Evolutionary conservation across 306 rosid species (phyloP).

Genomic region (Acacia melanoxylon): DNA sequence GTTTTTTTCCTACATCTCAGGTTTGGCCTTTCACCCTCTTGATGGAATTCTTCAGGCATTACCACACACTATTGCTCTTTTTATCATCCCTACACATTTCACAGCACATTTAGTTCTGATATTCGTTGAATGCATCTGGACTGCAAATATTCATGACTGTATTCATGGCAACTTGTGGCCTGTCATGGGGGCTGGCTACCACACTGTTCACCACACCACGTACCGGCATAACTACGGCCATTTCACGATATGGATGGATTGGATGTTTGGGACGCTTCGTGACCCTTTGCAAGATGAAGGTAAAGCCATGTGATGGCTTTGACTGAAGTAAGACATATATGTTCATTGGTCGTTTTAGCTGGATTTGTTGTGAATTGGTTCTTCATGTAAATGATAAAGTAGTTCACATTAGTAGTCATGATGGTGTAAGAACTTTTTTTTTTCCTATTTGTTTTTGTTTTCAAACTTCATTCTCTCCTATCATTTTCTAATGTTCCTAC

Average conservation of each 20-base stretch:
- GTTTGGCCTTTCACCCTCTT: constrained; percentile 93
- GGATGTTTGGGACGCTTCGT: constrained; percentile 93
- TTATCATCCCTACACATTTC: constrained; percentile 75
- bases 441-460: too few relatives aligned
- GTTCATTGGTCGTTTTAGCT: neutral
- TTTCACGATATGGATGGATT: constrained; percentile 90
- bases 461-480: neutral
- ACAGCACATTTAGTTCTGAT: constrained; percentile 63
- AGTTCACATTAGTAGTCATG: constrained; percentile 9
- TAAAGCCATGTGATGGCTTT: constrained; percentile 46
- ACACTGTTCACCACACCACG: constrained; percentile 93
- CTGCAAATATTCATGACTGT: constrained; percentile 91
- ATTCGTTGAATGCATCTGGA: constrained; percentile 80
- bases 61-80: constrained; percentile 65
- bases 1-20: constrained; percentile 44
- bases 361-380: constrained; percentile 11
- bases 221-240: constrained; percentile 95
- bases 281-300: constrained; percentile 60
- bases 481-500: neutral
- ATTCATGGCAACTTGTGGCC: constrained; percentile 86
- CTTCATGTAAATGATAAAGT: constrained; percentile 32
- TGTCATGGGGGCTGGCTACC: constrained; percentile 96
- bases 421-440: neutral
- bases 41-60: constrained; percentile 94
- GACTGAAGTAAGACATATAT: neutral